phyloP scores from a whole-genome alignment of 139 green algal genomes.

The Tetradesmus obliquus region DNA sequence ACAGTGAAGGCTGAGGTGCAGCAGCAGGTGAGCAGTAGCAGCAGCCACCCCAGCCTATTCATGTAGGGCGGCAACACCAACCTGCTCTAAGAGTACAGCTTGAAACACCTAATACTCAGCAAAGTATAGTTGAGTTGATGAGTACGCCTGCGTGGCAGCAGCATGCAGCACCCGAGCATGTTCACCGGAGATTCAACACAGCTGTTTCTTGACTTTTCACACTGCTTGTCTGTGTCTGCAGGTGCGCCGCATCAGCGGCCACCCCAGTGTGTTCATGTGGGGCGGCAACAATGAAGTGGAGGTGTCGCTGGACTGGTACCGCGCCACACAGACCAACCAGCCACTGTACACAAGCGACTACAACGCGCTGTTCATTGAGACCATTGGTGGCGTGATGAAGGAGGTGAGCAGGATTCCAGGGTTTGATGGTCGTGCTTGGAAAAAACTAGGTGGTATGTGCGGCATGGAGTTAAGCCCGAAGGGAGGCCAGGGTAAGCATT shows the following conservation, averaged over 20 bases:
- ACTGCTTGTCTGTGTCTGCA: slow-evolving; percentile 15
- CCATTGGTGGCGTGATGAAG: slow-evolving; percentile 50
- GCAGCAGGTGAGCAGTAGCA: slow-evolving; percentile 41
- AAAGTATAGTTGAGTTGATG: too few species aligned
- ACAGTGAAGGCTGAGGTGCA: slow-evolving; percentile 35
- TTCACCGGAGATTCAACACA: too few species aligned
- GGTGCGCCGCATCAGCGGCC: slow-evolving; percentile 43
- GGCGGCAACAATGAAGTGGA: slow-evolving; percentile 79
- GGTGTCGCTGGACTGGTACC: slow-evolving; percentile 45
- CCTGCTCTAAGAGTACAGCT: too few species aligned
- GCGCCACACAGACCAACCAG: slow-evolving; percentile 51
- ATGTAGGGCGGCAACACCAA: too few species aligned
- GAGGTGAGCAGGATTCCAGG: neutral
- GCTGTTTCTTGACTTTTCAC: too few species aligned
- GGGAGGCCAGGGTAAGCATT: too few species aligned
- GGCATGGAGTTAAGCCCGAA: too few species aligned
- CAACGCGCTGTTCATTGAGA: slow-evolving; percentile 66
- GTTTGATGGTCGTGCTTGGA: neutral
- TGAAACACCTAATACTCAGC: too few species aligned
- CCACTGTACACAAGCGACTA: slow-evolving; percentile 73
- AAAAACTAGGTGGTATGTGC: neutral
- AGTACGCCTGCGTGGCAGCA: too few species aligned
- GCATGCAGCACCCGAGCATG: too few species aligned
- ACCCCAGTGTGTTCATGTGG: slow-evolving; percentile 72
- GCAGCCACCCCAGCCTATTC: neutral